Evolutionary conservation across 2,329 filamentous ascomycete species (phyloP).

Genomic region (Sclerotinia spermophila): DNA sequence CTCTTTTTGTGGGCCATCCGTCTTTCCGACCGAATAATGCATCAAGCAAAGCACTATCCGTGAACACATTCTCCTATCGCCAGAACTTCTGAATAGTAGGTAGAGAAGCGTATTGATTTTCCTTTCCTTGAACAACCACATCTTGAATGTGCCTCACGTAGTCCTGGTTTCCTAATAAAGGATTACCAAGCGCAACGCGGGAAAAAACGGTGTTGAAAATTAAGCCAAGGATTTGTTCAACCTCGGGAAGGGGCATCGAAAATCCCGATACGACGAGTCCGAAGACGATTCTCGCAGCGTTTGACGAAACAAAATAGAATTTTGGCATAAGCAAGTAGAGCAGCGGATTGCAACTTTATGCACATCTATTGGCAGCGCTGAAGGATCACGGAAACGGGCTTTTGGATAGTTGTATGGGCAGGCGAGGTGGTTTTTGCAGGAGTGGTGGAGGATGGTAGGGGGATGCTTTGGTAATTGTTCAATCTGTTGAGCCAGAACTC

Average conservation of each 20-base stretch:
- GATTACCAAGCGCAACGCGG: constrained; percentile 32
- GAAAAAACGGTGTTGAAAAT: constrained; percentile 16
- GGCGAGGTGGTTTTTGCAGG: not conserved
- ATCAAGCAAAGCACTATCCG: not conserved
- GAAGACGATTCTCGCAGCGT: constrained; percentile 46
- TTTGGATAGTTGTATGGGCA: not conserved
- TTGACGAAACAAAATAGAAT: constrained; percentile 6
- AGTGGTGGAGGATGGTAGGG: not conserved
- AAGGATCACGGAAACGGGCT: not conserved
- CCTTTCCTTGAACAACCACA: not conserved
- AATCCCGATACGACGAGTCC: constrained; percentile 40
- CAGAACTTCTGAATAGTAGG: constrained; percentile 2
- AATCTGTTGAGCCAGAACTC: not conserved
- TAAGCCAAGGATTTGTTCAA: constrained; percentile 37
- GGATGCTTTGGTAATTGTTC: not conserved
- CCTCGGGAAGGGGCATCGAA: constrained; percentile 36
- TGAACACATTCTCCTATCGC: not conserved
- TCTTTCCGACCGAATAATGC: not conserved
- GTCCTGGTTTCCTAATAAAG: constrained; percentile 17
- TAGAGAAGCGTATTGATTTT: constrained; percentile 14
- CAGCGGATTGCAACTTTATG: constrained; percentile 1
- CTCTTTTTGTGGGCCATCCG: not conserved
- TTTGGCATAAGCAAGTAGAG: constrained; percentile 7
- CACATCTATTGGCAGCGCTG: constrained; percentile 3
- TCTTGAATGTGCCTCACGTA: constrained; percentile 7